Percentiles rank a stretch among this genome's conserved stretches.
These are phyloP conservation scores for Exophiala xenobiotica DNA, from an alignment of 2,329 filamentous ascomycete species.

Conservation along the genomic window DNA sequence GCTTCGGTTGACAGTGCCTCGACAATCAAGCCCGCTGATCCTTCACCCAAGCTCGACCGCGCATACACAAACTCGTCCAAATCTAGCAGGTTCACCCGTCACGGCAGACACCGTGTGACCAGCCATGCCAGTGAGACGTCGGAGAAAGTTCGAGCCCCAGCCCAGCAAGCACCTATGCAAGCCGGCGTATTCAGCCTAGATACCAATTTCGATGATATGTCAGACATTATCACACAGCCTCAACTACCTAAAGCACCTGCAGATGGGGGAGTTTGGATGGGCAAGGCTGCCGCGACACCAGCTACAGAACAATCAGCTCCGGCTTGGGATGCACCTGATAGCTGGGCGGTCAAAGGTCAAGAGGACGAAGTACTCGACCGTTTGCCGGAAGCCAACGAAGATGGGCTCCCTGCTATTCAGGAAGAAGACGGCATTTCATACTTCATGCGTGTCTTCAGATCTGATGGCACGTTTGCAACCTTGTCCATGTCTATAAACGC, in stretches of 20 bases:
- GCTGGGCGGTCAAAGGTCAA: conserved; percentile 82
- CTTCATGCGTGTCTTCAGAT: conserved; percentile 92
- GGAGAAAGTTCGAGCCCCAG: conserved; percentile 51
- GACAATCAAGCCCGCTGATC: conserved; percentile 32
- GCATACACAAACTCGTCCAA: conserved; percentile 28
- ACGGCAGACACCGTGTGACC: conserved; percentile 21
- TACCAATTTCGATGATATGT: conserved; percentile 86
- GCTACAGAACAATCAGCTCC: conserved; percentile 47
- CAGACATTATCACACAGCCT: conserved; percentile 77
- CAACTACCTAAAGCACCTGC: conserved; percentile 65
- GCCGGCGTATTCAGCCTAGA: conserved; percentile 74
- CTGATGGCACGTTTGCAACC: conserved; percentile 91
- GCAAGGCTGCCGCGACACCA: conserved; percentile 35
- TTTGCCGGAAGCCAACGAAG: conserved; percentile 56
- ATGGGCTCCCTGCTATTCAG: conserved; percentile 63
- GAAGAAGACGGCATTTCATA: conserved; percentile 76
- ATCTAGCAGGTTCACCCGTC: conserved; percentile 24
- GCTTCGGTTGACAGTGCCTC: conserved; percentile 34
- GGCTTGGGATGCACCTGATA: conserved; percentile 91
- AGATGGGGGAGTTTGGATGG: conserved; percentile 35
- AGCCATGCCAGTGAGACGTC: conserved; percentile 44
- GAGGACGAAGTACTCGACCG: conserved; percentile 39
- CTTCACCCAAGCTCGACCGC: conserved; percentile 30
- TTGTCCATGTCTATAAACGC: conserved; percentile 81
- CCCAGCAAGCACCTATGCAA: conserved; percentile 40